Evolutionary conservation across 2,329 filamentous ascomycete genomes (phyloP), one percentile per base, ranked within the genome.

Genomic region (Cercospora citrullina): DNA sequence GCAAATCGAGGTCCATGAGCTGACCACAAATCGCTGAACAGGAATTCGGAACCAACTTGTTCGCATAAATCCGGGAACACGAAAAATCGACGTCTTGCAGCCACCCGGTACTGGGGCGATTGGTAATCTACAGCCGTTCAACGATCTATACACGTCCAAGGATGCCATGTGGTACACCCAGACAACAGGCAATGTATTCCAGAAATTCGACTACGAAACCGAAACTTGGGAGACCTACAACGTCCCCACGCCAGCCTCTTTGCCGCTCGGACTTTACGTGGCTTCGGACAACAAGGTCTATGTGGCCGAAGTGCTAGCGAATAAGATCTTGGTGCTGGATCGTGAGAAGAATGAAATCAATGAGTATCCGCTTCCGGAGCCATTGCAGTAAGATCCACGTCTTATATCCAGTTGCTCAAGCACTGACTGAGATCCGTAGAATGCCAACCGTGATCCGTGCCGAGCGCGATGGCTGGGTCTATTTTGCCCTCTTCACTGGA

Each of bases 41-140:
- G 72, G 73, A 30, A 60, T 74, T 2, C 69, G 72, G 8, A 75
- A 74, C 60, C 72, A 75, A 31, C 69, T 75, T 16, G 69, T 72
- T 6, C 66, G 66, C 16, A 73, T 74, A 53, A 68, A 71, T 42
- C 71, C 70, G 2, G 42, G 16, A 2, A 64, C 66, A 16, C 63
- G 66, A 18, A 31, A 63, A 16, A 68, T 70, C 18, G 33, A 67
- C 8, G 55, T 75, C 48, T 71, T 74, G 21, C 67, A 71, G n/a
- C 68, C 69, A 12, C 72, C 72, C 1, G 60, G 68, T 6, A 72
- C 72, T 26, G 68, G 71, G 4, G 23, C 60, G 1, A 1, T 28
- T 21, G 73, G 73, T 1, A 73, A 74, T 45, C 59, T 74, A 5
- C 66, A 73, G 45, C 66, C 66, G 0, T 73, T 74, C 61, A 74